Base-by-base conservation (phyloP, 164 flowering plant genomes). In the Aristolochia fimbriata region DNA sequence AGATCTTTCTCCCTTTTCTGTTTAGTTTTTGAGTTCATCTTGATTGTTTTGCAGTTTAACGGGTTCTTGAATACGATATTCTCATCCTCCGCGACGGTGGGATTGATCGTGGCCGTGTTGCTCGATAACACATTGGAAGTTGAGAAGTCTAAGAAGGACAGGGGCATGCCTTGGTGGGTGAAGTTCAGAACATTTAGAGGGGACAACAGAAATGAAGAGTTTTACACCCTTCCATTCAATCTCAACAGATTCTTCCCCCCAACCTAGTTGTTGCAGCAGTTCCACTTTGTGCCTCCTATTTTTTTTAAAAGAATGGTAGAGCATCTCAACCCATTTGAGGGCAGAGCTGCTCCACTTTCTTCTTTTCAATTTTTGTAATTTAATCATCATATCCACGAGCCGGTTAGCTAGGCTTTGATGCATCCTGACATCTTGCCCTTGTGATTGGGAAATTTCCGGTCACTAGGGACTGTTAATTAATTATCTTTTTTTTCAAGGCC, bases 151-250 rank as follows among this genome's bases (percentile, higher is more conserved):
- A 88, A 88, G 80, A 84, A 81, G 65, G 99, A 91, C 46, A 64
- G 96, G 23, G 97, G 99, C 6, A 94, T 91, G 99, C 96, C 96
- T 24, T 94, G 99, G 99, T 94, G 99, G 99, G 96, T 75, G 19
- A 94, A 87, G 81, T 91, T 94, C 73, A 75, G 99, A 71, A 81
- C 94, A 16, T 94, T 88, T 57, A 72, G 86, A 74, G 97, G 99
- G 51, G 99, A 94, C 60, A 94, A 81, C 67, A 74, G 99, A 58
- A 94, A 91, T 59, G 99, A 94, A 70, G 97, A 91, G 68, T 94
- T 94, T 83, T 94, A 94, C 75, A 87, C 93, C 2, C 70, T 94
- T 68, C 99, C 99, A 3, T 94, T 94, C 74, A 94, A 91, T 70
- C 90, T 91, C 62, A 94, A 90, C 85, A 79, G 85, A 65, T 88